A percentile compares a stretch with the other conserved stretches of the same genome.
phyloP scores from a whole-genome alignment of 148 eudicot genomes.

The Chenopodium album region DNA sequence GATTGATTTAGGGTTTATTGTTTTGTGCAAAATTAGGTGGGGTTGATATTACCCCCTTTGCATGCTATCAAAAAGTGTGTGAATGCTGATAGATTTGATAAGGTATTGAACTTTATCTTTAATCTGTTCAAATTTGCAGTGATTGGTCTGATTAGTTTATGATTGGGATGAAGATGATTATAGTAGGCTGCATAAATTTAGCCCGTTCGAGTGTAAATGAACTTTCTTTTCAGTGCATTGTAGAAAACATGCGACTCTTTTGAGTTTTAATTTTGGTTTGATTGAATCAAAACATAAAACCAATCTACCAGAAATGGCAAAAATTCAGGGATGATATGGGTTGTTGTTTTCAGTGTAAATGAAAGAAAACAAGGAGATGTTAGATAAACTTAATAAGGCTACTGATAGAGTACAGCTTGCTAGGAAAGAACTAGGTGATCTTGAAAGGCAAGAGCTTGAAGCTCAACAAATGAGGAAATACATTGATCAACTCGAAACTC shows the following conservation, averaged over 20 bases:
- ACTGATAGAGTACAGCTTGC: conserved; percentile 72
- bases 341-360: no score
- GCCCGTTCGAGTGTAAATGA: no score
- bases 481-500: conserved; percentile 55
- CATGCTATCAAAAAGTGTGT: conserved; percentile 42
- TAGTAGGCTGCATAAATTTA: no score
- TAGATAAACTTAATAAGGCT: conserved; percentile 67
- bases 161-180: background rate
- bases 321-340: no score
- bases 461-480: conserved; percentile 59
- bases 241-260: no score
- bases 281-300: no score
- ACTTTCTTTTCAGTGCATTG: no score
- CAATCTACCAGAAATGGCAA: no score
- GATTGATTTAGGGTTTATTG: background rate
- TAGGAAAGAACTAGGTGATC: conserved; percentile 62
- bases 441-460: conserved; percentile 67
- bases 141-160: background rate
- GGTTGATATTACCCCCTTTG: conserved; percentile 35
- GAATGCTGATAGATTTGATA: conserved; percentile 39
- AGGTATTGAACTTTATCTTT: conserved; percentile 31
- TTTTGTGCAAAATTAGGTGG: conserved; percentile 30
- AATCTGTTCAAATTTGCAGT: background rate
- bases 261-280: no score
- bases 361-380: conserved; percentile 64